phyloP scores from a whole-genome alignment of 768 basidiomycete species.

The Hypsizygus marmoreus region DNA sequence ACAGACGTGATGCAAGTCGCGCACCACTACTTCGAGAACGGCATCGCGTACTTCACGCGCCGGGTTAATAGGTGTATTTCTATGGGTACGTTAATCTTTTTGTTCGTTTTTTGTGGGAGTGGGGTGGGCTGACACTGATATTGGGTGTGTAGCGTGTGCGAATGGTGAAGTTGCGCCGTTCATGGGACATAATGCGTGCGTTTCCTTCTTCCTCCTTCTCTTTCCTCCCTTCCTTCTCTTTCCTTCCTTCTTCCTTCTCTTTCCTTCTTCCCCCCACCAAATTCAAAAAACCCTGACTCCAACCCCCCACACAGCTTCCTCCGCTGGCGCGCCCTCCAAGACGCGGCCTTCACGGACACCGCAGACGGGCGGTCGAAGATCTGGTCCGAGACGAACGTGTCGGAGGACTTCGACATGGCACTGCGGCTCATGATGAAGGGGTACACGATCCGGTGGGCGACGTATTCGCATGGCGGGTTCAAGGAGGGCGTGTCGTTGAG shows the following conservation, averaged over 20 bases:
- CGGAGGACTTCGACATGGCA: constrained; percentile 85
- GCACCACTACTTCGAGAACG: constrained; percentile 88
- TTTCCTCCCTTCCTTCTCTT: neutral
- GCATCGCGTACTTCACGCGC: constrained; percentile 81
- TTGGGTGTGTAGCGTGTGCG: constrained; percentile 59
- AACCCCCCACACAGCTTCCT: constrained; percentile 48
- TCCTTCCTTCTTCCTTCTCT: too few species aligned
- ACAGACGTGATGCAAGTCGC: constrained; percentile 82
- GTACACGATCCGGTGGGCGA: constrained; percentile 80
- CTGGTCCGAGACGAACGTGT: constrained; percentile 77
- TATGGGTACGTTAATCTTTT: constrained; percentile 55
- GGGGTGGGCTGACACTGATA: too few species aligned
- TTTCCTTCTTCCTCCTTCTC: neutral
- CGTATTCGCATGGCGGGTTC: constrained; percentile 83
- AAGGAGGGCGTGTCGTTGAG: constrained; percentile 91
- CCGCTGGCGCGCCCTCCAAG: constrained; percentile 85
- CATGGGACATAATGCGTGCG: constrained; percentile 77
- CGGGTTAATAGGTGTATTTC: constrained; percentile 76
- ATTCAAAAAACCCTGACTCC: constrained; percentile 1
- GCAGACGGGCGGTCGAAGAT: constrained; percentile 69
- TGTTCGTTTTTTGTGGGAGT: too few species aligned
- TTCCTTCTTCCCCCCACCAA: too few species aligned
- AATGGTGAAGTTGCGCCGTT: constrained; percentile 85
- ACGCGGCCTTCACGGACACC: constrained; percentile 72
- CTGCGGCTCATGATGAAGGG: constrained; percentile 60